Evolutionary conservation across 2,329 filamentous ascomycete species (phyloP), one percentile per base, ranked within the genome.

Genomic region (Talaromyces piceae): DNA sequence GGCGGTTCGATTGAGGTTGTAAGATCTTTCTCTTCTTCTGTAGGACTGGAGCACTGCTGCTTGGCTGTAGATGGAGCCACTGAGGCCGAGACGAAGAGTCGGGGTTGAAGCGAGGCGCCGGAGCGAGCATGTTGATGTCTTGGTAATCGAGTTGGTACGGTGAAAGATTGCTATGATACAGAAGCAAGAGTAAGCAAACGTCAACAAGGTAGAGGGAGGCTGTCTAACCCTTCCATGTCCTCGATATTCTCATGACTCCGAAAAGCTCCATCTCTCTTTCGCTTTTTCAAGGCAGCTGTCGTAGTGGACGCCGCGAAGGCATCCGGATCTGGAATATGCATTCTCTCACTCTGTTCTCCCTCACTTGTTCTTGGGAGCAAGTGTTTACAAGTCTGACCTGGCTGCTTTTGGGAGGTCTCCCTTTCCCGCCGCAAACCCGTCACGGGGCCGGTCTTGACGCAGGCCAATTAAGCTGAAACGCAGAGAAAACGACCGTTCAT

Each of bases 191-290:
- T 25, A 16, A 43, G 7, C 28, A 30, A 43, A 30, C 13, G 3
- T 43, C n/a, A 12, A 43, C 7, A 43, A 43, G 39, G 8, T 4
- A 8, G 7, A 44, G 4, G 12, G 7, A 13, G 16, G 37, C 12
- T 23, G n/a, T 30, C 50, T 52, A 16, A 52, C 50, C 50, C 50
- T 23, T 49, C 45, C 9, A 47, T 18, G 31, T 56, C 49, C n/a
- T 57, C 46, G 26, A 47, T 26, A n/a, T 25, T 27, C 31, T 23
- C 13, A 45, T 37, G 33, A 37, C 12, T 20, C 33, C 33, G 20
- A 8, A 37, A 18, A 18, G 33, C 33, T 5, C 33, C 41, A 44
- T 64, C 61, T 45, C 62, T 57, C 39, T 63, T 65, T 23, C 63
- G 52, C 50, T 66, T 65, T 28, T 57, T 62, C 16, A 59, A 31